These are phyloP conservation scores for Trichoderma guizhouense DNA, from an alignment of 2,329 filamentous ascomycete species.

Conservation along the genomic window DNA sequence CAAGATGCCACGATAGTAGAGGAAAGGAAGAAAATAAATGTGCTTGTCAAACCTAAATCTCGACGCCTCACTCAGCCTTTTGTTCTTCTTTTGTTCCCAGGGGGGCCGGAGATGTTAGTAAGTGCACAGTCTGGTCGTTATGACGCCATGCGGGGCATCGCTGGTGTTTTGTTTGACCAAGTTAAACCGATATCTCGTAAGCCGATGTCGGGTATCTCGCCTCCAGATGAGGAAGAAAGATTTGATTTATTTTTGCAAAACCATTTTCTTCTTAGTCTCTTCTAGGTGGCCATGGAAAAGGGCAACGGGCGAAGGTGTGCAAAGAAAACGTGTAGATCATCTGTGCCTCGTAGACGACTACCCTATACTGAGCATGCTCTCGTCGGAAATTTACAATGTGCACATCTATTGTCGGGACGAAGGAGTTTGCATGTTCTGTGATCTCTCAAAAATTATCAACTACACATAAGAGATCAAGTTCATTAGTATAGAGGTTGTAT, in stretches of 20 bases:
- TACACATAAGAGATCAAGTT: background rate
- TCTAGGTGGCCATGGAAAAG: background rate
- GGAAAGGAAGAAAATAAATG: background rate
- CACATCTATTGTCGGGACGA: background rate
- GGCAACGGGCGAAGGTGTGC: background rate
- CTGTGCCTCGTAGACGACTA: background rate
- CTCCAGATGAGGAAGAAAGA: background rate
- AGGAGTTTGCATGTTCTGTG: background rate
- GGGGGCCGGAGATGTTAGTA: background rate
- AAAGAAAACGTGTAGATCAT: background rate
- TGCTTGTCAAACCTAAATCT: background rate
- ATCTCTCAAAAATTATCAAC: background rate
- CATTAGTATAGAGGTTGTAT: background rate
- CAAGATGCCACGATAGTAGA: background rate
- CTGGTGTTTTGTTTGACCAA: background rate
- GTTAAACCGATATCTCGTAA: background rate
- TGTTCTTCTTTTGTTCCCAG: background rate
- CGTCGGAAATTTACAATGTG: background rate
- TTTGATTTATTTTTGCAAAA: background rate
- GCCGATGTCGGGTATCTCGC: background rate
- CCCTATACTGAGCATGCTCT: background rate
- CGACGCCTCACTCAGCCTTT: background rate
- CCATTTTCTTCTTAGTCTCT: background rate
- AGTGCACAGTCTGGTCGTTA: background rate
- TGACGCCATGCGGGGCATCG: conserved; percentile 15